Conservation (phyloP, 345 rosid genomes). For the Populus pruinosa region DNA sequence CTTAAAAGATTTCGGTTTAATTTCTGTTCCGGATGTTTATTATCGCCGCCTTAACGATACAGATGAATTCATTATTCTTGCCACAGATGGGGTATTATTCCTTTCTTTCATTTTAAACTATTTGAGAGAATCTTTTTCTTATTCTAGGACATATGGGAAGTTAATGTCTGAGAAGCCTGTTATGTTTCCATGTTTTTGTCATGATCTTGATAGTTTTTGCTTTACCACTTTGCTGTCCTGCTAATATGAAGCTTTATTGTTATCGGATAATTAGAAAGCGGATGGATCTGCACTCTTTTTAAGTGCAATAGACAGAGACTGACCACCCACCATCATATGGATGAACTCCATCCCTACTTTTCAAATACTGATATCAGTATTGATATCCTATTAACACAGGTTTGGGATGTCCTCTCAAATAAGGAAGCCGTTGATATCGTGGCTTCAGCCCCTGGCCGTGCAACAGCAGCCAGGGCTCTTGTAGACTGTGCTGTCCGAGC, state of each 20-base stretch:
- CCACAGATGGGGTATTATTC: constrained; percentile 82
- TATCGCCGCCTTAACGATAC: constrained; percentile 56
- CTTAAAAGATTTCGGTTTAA: constrained; percentile 93
- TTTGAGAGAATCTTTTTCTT: not conserved
- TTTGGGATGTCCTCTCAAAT: constrained; percentile 95
- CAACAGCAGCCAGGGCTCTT: constrained; percentile 87
- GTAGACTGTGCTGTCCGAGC: constrained; percentile 87
- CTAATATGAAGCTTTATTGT: not conserved
- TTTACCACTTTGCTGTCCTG: not conserved
- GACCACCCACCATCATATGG: not conserved
- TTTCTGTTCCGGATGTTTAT: constrained; percentile 79
- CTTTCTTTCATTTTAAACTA: not conserved
- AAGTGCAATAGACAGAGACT: not conserved
- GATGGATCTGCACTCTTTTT: not conserved
- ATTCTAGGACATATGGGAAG: too few species aligned
- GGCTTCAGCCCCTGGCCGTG: constrained; percentile 73
- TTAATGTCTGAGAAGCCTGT: not conserved
- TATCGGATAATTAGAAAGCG: too few species aligned
- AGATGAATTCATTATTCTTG: constrained; percentile 84
- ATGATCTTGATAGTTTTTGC: not conserved
- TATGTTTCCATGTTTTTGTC: not conserved
- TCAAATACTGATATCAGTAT: not conserved
- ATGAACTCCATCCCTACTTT: not conserved
- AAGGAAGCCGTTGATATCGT: constrained; percentile 87
- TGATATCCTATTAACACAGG: constrained; percentile 31